A percentile compares a stretch with the other conserved stretches of the same genome.
Evolutionary conservation across 2,329 filamentous ascomycete species (phyloP).

Genomic region (Exophiala dermatitidis): DNA sequence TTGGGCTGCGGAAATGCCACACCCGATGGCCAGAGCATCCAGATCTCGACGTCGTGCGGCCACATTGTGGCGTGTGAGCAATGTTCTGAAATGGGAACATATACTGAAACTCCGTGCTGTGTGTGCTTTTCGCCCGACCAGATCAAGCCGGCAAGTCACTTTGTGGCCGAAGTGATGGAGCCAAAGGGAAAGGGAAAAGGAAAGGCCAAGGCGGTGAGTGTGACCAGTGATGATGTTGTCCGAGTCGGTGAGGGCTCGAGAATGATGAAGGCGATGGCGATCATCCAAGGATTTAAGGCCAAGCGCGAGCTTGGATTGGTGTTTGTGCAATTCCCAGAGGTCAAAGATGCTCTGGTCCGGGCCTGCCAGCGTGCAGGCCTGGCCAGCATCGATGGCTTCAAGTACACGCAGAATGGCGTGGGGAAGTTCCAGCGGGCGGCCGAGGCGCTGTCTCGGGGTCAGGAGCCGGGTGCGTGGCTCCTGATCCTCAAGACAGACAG

Average conservation of each 20-base stretch:
- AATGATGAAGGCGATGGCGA: slow-evolving; percentile 39
- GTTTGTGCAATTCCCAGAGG: slow-evolving; percentile 43
- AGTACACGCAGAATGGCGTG: slow-evolving; percentile 33
- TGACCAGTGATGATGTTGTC: background rate
- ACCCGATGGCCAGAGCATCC: slow-evolving; percentile 26
- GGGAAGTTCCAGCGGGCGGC: slow-evolving; percentile 36
- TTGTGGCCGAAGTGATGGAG: background rate
- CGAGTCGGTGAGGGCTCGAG: slow-evolving; percentile 39
- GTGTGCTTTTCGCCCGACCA: background rate
- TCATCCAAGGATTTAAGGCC: slow-evolving; percentile 38
- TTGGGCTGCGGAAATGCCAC: background rate
- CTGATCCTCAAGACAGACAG: slow-evolving; percentile 52
- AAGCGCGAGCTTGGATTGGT: slow-evolving; percentile 47
- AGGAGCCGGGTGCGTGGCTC: slow-evolving; percentile 35
- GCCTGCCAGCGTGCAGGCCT: slow-evolving; percentile 10
- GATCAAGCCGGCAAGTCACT: slow-evolving; percentile 2
- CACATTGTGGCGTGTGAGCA: slow-evolving; percentile 34
- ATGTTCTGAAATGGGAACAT: background rate
- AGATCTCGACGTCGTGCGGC: slow-evolving; percentile 45
- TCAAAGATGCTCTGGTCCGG: slow-evolving; percentile 10
- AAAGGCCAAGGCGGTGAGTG: background rate
- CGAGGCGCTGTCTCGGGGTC: slow-evolving; percentile 28
- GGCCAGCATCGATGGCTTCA: slow-evolving; percentile 32
- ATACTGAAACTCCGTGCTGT: slow-evolving; percentile 4
- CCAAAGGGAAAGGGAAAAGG: background rate